Percentiles rank a stretch among this genome's conserved stretches.
Conservation (phyloP, 2,329 filamentous ascomycete species). For the Cladosporium sp. region DNA sequence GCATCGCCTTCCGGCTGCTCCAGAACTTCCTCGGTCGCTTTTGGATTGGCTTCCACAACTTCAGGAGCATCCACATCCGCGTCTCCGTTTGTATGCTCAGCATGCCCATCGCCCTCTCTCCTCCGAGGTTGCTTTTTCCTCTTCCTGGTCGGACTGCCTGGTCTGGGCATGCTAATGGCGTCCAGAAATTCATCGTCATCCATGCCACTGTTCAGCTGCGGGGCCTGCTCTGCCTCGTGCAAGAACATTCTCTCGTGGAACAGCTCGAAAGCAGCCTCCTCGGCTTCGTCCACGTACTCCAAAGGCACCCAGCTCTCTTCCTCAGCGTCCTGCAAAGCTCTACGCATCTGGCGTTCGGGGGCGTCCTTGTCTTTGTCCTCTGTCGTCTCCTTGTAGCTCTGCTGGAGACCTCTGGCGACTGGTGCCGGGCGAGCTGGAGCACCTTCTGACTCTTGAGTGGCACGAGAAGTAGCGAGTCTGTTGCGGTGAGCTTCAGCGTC, state of each 20-base stretch:
- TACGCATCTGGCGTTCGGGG: slow-evolving; percentile 64
- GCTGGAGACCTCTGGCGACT: slow-evolving; percentile 26
- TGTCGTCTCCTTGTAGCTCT: slow-evolving; percentile 38
- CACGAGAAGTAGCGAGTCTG: slow-evolving; percentile 45
- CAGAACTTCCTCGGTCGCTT: slow-evolving; percentile 17
- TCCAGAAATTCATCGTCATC: slow-evolving; percentile 63
- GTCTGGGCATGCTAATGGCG: slow-evolving; percentile 57
- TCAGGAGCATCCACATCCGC: neutral
- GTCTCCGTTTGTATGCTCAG: neutral
- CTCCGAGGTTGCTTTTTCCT: slow-evolving; percentile 40
- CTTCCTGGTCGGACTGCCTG: slow-evolving; percentile 37
- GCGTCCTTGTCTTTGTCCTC: slow-evolving; percentile 63
- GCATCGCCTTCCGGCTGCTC: slow-evolving; percentile 15
- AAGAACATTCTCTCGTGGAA: slow-evolving; percentile 74
- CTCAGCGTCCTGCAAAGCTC: slow-evolving; percentile 75
- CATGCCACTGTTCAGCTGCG: slow-evolving; percentile 56
- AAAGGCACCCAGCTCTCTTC: slow-evolving; percentile 79
- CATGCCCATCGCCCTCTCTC: slow-evolving; percentile 14
- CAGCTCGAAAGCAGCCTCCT: slow-evolving; percentile 70
- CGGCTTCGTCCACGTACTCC: slow-evolving; percentile 79
- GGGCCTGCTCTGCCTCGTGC: slow-evolving; percentile 44
- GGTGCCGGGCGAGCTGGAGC: slow-evolving; percentile 44
- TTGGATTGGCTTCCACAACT: slow-evolving; percentile 19
- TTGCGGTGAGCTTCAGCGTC: slow-evolving; percentile 79
- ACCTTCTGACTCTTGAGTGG: slow-evolving; percentile 45